A percentile compares a stretch with the other conserved stretches of the same genome.
phyloP scores from a whole-genome alignment of 2,329 filamentous ascomycete species.

The Cadophora sp. region DNA sequence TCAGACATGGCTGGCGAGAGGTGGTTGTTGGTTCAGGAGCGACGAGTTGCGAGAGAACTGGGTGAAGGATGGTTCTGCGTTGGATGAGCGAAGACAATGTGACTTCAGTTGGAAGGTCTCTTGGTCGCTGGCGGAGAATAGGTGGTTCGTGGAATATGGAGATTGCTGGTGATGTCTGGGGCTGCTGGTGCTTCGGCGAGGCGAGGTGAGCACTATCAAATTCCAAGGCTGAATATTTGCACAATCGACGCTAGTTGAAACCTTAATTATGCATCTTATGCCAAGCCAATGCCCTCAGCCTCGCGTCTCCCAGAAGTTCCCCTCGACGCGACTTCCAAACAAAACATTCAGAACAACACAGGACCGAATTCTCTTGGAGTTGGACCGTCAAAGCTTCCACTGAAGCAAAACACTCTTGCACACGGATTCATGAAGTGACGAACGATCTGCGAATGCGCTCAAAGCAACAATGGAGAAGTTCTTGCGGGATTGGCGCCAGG shows the following conservation, averaged over 20 bases:
- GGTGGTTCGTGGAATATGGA: not conserved
- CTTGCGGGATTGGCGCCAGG: conserved; percentile 91
- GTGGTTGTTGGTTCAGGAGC: not conserved
- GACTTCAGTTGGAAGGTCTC: too few relatives aligned
- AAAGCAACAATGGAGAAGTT: conserved; percentile 79
- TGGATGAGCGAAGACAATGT: not conserved
- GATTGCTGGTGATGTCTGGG: not conserved
- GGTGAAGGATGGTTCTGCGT: not conserved
- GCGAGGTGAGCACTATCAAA: not conserved
- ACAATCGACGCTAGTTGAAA: conserved; percentile 6
- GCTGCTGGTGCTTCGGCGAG: not conserved
- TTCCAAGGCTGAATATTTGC: conserved; percentile 5
- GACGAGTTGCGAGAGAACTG: not conserved
- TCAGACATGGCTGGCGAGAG: conserved; percentile 70
- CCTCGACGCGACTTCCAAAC: conserved; percentile 31
- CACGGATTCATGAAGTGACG: not conserved
- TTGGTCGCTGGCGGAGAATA: not conserved
- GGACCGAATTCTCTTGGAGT: not conserved
- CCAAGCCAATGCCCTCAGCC: conserved; percentile 22
- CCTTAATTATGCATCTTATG: conserved; percentile 13
- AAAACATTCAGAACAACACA: not conserved
- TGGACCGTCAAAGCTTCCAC: not conserved
- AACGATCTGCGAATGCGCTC: conserved; percentile 13
- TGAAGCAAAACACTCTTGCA: not conserved
- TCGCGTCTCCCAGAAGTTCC: conserved; percentile 30